Evolutionary conservation across 179 eudicot species (phyloP).

Genomic region (Gypsophila paniculata): DNA sequence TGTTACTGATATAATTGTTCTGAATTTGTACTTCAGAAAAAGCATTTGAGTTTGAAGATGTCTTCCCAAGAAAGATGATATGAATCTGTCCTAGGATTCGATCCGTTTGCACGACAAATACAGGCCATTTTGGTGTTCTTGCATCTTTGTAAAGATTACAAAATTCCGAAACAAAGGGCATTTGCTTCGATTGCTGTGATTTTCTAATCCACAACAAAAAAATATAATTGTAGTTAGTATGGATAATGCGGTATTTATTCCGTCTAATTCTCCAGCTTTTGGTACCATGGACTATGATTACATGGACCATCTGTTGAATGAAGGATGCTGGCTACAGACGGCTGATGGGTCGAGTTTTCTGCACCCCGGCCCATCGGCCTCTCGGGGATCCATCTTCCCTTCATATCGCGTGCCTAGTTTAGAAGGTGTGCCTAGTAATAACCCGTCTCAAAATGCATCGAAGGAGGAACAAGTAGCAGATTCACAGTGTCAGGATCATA

Average conservation of each 20-base stretch:
- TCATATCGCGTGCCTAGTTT: conserved; percentile 28
- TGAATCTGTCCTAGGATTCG: conserved; percentile 43
- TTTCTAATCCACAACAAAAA: background rate
- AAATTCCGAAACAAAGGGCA: background rate
- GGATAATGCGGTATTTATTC: conserved; percentile 52
- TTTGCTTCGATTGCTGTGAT: conserved; percentile 10
- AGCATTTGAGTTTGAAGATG: conserved; percentile 42
- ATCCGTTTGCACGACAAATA: conserved; percentile 46
- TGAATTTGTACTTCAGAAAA: conserved; percentile 44
- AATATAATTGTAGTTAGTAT: conserved; percentile 21
- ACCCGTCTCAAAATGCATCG: conserved; percentile 14
- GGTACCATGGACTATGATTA: conserved; percentile 50
- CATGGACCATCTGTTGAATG: conserved; percentile 66
- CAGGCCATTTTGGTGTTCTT: conserved; percentile 43
- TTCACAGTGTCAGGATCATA: conserved; percentile 34
- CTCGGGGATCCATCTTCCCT: conserved; percentile 33
- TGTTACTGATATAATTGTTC: conserved; percentile 23
- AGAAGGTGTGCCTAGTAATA: conserved; percentile 24
- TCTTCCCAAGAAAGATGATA: conserved; percentile 31
- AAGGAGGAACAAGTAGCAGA: conserved; percentile 35
- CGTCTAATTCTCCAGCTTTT: conserved; percentile 37
- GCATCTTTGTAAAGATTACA: conserved; percentile 28
- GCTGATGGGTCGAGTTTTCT: conserved; percentile 43
- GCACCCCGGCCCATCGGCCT: conserved; percentile 36
- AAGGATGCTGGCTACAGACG: conserved; percentile 70